Conservation (phyloP, 768 basidiomycete genomes). For the Boletus subcaerulescens region DNA sequence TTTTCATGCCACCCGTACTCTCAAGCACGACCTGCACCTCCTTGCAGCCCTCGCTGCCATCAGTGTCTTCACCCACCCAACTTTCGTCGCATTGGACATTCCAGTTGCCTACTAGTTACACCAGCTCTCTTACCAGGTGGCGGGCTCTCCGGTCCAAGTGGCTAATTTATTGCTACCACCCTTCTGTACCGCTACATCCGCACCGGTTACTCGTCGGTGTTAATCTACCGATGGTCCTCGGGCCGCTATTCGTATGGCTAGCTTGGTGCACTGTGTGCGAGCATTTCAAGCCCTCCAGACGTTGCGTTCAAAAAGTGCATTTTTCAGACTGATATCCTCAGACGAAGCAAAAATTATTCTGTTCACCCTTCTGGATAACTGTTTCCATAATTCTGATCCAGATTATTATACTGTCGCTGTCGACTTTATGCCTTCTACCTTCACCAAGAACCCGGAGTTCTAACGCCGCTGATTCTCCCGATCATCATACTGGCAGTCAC, state of each 20-base stretch:
- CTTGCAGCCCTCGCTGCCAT: conserved; percentile 26
- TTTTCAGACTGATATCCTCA: conserved; percentile 14
- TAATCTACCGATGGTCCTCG: conserved; percentile 39
- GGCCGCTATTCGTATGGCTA: conserved; percentile 33
- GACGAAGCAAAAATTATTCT: conserved; percentile 11
- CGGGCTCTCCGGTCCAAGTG: conserved; percentile 8
- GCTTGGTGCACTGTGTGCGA: conserved; percentile 9
- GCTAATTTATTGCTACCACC: conserved; percentile 17
- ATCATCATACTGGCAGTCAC: conserved; percentile 30
- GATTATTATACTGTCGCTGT: conserved; percentile 29
- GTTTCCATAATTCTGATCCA: conserved; percentile 27
- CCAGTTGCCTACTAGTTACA: conserved; percentile 32
- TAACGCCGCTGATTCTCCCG: conserved; percentile 35
- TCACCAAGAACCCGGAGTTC: conserved; percentile 40
- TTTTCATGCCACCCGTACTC: not conserved
- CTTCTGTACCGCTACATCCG: conserved; percentile 33
- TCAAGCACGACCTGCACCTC: conserved; percentile 21
- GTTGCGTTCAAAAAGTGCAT: conserved; percentile 2
- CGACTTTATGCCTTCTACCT: conserved; percentile 33
- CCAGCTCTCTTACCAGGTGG: conserved; percentile 5
- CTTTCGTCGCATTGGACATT: conserved; percentile 33
- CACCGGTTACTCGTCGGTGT: conserved; percentile 39
- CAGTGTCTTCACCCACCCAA: conserved; percentile 36
- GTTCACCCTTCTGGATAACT: not conserved
- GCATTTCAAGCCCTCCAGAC: not conserved